phyloP scores from a whole-genome alignment of 2,329 filamentous ascomycete species.

The Aspergillus ustus region DNA sequence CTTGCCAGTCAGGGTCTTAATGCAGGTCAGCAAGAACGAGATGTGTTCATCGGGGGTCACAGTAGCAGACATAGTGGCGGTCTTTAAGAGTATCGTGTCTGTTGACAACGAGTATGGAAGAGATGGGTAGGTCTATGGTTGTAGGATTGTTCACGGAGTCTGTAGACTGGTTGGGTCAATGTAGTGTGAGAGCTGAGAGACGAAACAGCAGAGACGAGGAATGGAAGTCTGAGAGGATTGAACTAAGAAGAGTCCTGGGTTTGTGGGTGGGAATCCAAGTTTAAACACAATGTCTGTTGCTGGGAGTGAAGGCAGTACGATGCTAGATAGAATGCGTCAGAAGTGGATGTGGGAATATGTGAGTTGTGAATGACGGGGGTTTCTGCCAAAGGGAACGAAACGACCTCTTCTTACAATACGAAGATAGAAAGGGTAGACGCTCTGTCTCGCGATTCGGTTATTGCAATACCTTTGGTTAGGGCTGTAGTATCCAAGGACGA shows the following conservation, averaged over 20 bases:
- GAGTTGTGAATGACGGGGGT: not conserved
- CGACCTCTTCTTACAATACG: not conserved
- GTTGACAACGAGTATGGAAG: not conserved
- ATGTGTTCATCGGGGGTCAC: slow-evolving; percentile 62
- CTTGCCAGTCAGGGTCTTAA: slow-evolving; percentile 64
- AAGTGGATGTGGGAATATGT: not conserved
- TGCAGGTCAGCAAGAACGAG: slow-evolving; percentile 69
- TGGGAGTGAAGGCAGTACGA: not conserved
- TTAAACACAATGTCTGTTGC: not conserved
- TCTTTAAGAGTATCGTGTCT: not conserved
- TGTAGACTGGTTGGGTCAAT: not conserved
- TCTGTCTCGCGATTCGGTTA: not conserved
- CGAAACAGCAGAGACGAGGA: not conserved
- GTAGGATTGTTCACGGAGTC: not conserved
- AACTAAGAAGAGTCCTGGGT: not conserved
- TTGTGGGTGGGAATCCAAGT: not conserved
- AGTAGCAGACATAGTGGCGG: slow-evolving; percentile 46
- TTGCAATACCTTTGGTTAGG: not conserved
- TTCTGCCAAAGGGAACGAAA: too few species aligned
- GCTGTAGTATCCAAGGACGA: not conserved
- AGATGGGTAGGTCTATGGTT: not conserved
- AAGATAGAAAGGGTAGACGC: not conserved
- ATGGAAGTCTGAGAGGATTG: not conserved
- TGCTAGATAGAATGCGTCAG: not conserved
- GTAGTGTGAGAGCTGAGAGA: not conserved